Evolutionary conservation across 139 green algal species (phyloP), one percentile per base, ranked within the genome.

Genomic region (Closterium sp.): DNA sequence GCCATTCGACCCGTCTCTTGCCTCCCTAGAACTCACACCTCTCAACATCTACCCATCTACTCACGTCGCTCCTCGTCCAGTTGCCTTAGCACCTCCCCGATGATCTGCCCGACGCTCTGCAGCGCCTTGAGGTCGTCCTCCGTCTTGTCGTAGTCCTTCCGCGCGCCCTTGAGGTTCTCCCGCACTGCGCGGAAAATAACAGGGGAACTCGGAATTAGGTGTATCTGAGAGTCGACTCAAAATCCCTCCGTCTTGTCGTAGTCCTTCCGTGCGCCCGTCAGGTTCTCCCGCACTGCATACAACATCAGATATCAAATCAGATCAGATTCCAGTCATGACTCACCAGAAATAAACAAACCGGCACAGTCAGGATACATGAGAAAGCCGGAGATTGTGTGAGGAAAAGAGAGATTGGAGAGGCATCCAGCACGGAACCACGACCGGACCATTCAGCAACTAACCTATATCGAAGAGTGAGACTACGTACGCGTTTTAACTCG

Each of bases 91-190:
- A 99, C 98, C 94, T 99, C 98, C 3, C 98, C 98, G 34, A 99
- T 99, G 89, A 99, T 99, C 91, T 99, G 98, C 31, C 98, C 98
- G 6, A 99, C 98, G 91, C 97, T 99, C 93, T 99, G 98, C 92
- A 99, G 94, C 12, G 98, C 97, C 88, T 99, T 99, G 7, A 99
- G 94, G 89, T 99, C 98, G 43, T 99, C 97, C 95, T 99, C 98
- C n/a, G 98, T 99, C 95, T 99, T 99, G 92, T 99, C 98, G 93
- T 98, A 99, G 8, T 98, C 96, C 92, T 96, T 97, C 87, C 98
- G 97, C 1, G 97, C 90, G 64, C 96, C 95, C 93, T 97, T 98
- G 0, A 99, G 96, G 23, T 96, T 91, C 2, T 98, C 96, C 2
- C 98, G 32, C 30, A 94, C 92, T 94, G 92, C 83, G 64, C 64